These are phyloP conservation scores for Cydonia oblonga DNA, from an alignment of 331 rosid genomes.

Conservation along the genomic window DNA sequence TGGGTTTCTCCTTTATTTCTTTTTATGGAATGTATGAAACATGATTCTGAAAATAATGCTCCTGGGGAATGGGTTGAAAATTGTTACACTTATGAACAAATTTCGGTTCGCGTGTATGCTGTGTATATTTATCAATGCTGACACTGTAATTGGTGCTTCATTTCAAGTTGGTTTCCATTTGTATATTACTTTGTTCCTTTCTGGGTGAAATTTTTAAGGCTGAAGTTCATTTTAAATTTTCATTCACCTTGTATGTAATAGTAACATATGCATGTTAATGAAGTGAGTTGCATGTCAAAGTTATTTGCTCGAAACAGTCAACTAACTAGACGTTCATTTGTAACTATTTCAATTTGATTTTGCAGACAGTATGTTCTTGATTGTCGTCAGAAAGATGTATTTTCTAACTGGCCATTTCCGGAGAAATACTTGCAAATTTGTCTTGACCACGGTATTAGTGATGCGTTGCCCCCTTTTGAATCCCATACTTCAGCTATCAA, in stretches of 20 bases:
- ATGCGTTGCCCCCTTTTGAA: slow-evolving; percentile 46
- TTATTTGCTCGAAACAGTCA: background rate
- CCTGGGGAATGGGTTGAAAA: too few species aligned
- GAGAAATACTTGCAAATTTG: slow-evolving; percentile 40
- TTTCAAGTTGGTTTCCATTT: background rate
- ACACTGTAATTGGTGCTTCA: background rate
- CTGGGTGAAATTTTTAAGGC: background rate
- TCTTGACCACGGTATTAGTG: slow-evolving; percentile 27
- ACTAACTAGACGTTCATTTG: background rate
- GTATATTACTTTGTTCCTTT: background rate
- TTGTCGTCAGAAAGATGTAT: slow-evolving; percentile 28
- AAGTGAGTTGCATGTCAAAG: background rate
- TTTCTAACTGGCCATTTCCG: slow-evolving; percentile 49
- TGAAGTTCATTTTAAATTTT: background rate
- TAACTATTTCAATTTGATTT: slow-evolving; percentile 1
- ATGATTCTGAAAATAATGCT: too few species aligned
- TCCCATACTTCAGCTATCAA: slow-evolving; percentile 9
- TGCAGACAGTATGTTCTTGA: slow-evolving; percentile 44
- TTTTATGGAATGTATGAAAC: too few species aligned
- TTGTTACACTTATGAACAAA: background rate
- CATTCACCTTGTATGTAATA: background rate
- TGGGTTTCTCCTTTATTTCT: background rate
- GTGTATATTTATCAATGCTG: background rate
- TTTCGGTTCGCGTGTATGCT: background rate
- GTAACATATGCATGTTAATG: background rate